phyloP scores from a whole-genome alignment of 1,284 basidiomycete species.

The Schizopora paradoxa region DNA sequence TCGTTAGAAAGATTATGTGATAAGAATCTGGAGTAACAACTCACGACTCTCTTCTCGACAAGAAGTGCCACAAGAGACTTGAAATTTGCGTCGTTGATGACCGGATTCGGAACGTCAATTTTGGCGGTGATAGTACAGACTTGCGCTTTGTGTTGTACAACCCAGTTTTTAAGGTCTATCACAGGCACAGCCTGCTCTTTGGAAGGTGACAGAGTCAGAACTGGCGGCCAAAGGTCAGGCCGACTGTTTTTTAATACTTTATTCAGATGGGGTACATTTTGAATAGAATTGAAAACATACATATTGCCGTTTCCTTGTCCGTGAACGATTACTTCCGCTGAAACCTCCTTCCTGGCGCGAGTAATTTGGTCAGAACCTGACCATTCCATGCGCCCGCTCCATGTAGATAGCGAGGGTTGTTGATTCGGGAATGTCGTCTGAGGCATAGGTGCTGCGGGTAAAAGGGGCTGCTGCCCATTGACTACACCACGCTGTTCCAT shows the following conservation, averaged over 20 bases:
- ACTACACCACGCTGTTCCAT: constrained; percentile 46
- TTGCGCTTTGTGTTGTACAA: constrained; percentile 31
- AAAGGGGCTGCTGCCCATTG: too few species aligned
- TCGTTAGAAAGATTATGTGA: not conserved
- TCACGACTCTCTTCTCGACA: constrained; percentile 37
- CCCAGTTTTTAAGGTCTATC: constrained; percentile 44
- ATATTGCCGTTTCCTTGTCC: too few species aligned
- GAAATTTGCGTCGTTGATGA: constrained; percentile 38
- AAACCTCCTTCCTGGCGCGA: constrained; percentile 34
- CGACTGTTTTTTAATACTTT: constrained; percentile 34
- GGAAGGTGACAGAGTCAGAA: constrained; percentile 39
- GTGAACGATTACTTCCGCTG: not conserved
- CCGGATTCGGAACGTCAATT: constrained; percentile 17
- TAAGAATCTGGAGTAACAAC: constrained; percentile 21
- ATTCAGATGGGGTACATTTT: too few species aligned
- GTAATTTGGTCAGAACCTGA: constrained; percentile 37
- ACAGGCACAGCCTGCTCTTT: constrained; percentile 37
- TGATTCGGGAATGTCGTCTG: constrained; percentile 10
- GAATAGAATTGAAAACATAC: too few species aligned
- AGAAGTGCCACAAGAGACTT: constrained; percentile 35
- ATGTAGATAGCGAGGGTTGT: constrained; percentile 26
- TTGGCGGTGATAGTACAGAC: constrained; percentile 21
- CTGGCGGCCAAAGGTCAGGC: constrained; percentile 48
- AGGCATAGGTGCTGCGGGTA: constrained; percentile 11
- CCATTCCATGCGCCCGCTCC: constrained; percentile 51